Base-by-base conservation (phyloP, 140 eudicot genomes). In the Anethum foeniculum region DNA sequence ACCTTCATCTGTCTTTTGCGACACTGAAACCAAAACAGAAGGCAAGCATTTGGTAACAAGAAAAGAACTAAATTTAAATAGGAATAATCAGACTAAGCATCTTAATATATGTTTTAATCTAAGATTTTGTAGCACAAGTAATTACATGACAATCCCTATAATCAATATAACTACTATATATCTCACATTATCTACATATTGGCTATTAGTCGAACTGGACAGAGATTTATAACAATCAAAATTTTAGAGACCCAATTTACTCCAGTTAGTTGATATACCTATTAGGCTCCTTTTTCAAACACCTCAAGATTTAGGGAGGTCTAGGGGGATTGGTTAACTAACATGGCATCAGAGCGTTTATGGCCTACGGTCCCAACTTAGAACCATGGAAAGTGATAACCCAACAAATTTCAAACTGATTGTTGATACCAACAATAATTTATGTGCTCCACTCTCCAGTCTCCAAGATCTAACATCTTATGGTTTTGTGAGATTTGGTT, bases 1-100 rank as follows among this genome's bases (percentile, higher is more conserved):
- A 93, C 92, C 94, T 95, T 91, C 75, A 89, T 19, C 83, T 88
- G 85, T 82, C 98, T 88, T 91, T 86, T 91, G 51, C 85, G 86
- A 82, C 92, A 89, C 99, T 95, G 81, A 80, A 83, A 82, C 83
- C 84, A 60, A 21, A 71, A 47, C 78, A 80, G 84, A 54, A 69
- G 75, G 68, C 84, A 49, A 41, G 64, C 7, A 21, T 28, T 79
- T 79, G 19, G 32, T n/a, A 46, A 44, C 15, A 16, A 27, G 78
- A 23, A 12, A 3, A 10, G 7, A 9, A 25, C 12, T 41, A 38
- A 12, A n/a, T 19, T 23, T 0, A 46, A 58, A 5, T 19, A 56
- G 72, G 5, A 21, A 38, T 38, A 10, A 36, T 38, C 16, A 23
- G 73, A 56, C 23, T 12, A 41, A 79, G 18, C 75, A 79, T 64